Percentiles rank a stretch among this genome's conserved stretches.
Evolutionary conservation across 176 grass and related monocot species (phyloP).

Genomic region (Coix lacrymajobi): DNA sequence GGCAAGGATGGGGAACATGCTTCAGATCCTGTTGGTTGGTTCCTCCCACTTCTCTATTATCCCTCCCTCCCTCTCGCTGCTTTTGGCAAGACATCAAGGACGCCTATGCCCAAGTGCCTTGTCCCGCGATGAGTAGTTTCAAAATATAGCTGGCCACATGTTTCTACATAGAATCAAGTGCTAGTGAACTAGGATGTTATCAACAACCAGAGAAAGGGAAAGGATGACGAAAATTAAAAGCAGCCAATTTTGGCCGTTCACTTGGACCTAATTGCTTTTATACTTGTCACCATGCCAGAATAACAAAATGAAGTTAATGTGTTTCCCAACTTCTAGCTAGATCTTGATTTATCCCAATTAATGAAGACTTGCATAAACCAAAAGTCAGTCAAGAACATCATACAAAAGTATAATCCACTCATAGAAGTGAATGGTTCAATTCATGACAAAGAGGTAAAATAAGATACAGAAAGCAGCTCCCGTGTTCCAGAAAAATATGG

Average conservation of each 20-base stretch:
- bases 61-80: neutral
- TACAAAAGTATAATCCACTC: neutral
- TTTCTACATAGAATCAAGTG: neutral
- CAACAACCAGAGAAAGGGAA: neutral
- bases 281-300: neutral
- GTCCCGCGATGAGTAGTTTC: neutral
- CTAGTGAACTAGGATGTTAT: neutral
- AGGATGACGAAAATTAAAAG: neutral
- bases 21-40: neutral
- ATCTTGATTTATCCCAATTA: neutral
- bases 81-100: neutral
- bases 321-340: neutral
- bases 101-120: neutral
- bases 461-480: too few relatives aligned
- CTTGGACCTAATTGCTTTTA: neutral
- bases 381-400: neutral
- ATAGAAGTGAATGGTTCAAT: neutral
- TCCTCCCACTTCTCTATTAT: neutral
- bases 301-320: neutral
- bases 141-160: neutral
- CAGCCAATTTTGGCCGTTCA: neutral
- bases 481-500: neutral
- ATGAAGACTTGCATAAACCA: neutral
- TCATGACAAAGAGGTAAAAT: neutral
- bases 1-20: neutral